Conservation (phyloP, 768 basidiomycete genomes). For the Amylocystis lapponica region DNA sequence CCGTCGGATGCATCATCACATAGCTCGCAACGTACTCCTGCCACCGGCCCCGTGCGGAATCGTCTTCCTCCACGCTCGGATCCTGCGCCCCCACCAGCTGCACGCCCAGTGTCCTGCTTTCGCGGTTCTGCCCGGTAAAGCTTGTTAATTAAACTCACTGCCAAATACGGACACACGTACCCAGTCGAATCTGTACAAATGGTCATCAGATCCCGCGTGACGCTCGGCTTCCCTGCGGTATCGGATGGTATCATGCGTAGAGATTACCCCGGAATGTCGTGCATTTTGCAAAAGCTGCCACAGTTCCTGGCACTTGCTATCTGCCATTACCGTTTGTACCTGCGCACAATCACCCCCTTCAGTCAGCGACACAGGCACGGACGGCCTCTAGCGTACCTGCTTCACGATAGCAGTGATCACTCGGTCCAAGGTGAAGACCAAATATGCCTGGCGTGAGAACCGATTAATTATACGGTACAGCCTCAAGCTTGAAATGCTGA, state of each 20-base stretch:
- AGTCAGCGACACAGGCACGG: constrained; percentile 1
- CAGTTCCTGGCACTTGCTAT: constrained; percentile 83
- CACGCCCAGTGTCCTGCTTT: constrained; percentile 50
- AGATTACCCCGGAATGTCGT: constrained; percentile 46
- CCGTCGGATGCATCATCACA: constrained; percentile 63
- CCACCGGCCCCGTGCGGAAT: constrained; percentile 53
- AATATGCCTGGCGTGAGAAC: constrained; percentile 62
- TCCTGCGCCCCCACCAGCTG: constrained; percentile 58
- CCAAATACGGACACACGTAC: constrained; percentile 35
- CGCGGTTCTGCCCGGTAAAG: constrained; percentile 39
- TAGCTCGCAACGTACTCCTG: constrained; percentile 70
- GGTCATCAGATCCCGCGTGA: constrained; percentile 68
- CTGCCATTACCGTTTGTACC: constrained; percentile 84
- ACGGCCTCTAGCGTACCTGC: constrained; percentile 51
- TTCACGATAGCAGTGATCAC: constrained; percentile 85
- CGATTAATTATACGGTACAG: constrained; percentile 29
- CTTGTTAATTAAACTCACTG: constrained; percentile 1
- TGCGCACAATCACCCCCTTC: constrained; percentile 23
- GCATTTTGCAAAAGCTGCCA: constrained; percentile 68
- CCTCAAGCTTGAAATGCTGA: constrained; percentile 11
- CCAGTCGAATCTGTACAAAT: constrained; percentile 78
- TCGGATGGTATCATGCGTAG: constrained; percentile 62
- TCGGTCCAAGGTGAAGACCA: constrained; percentile 92
- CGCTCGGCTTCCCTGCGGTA: constrained; percentile 79
- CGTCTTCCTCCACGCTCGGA: constrained; percentile 56